These are phyloP conservation scores for Imleria badia DNA, from an alignment of 768 basidiomycete species.

Conservation along the genomic window DNA sequence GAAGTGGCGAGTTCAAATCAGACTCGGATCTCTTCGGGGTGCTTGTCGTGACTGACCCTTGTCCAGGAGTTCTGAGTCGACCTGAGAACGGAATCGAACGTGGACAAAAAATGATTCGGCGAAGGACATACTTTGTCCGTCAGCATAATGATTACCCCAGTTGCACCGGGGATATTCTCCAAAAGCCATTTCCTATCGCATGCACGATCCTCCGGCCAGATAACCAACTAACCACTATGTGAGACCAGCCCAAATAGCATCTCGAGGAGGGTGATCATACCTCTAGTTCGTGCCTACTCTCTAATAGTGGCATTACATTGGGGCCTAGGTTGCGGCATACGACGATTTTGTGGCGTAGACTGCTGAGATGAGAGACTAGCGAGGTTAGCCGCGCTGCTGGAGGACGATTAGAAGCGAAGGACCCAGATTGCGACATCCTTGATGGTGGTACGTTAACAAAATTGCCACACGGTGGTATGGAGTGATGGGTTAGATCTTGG, in stretches of 20 bases:
- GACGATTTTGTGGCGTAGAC: conserved; percentile 44
- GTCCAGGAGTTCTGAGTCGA: conserved; percentile 61
- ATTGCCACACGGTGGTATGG: not conserved
- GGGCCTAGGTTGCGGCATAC: conserved; percentile 61
- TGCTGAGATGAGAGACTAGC: conserved; percentile 23
- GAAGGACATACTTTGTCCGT: conserved; percentile 59
- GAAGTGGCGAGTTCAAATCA: not conserved
- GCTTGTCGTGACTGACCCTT: conserved; percentile 32
- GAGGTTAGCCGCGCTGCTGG: conserved; percentile 26
- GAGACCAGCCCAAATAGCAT: not conserved
- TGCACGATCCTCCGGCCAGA: conserved; percentile 52
- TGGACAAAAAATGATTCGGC: not conserved
- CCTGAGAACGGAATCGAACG: conserved; percentile 38
- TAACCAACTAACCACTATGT: conserved; percentile 38
- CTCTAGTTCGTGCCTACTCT: conserved; percentile 51
- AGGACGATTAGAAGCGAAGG: conserved; percentile 11
- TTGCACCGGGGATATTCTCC: conserved; percentile 64
- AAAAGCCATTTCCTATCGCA: conserved; percentile 73
- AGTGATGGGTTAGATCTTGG: not conserved
- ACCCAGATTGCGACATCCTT: conserved; percentile 30
- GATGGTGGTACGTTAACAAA: not conserved
- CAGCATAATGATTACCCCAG: conserved; percentile 63
- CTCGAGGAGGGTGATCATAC: conserved; percentile 32
- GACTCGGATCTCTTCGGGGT: not conserved
- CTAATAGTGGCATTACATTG: conserved; percentile 59